Base-by-base conservation (phyloP, 192 early-diverging fungal genomes). In the Rhizophagus prolifer region DNA sequence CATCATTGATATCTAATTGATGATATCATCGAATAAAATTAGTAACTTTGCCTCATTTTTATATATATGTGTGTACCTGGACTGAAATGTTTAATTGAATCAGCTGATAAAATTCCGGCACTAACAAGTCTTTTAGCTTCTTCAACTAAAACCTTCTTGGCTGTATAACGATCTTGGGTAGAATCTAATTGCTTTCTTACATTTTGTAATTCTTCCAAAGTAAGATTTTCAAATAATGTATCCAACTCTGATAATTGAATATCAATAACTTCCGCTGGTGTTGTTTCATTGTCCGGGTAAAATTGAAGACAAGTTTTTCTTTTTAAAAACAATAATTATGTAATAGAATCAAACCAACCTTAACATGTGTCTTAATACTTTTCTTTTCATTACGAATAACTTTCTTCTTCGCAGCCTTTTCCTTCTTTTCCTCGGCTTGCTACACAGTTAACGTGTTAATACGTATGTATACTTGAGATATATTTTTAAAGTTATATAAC, bases 361-460 rank as follows among this genome's bases (percentile, higher is more conserved):
- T 86, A 31, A 87, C 74, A 3, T 90, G 65, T 19, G 85, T 85
- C 74, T 87, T 88, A 69, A 95, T 88, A 21, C 84, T 88, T 80
- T 94, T 95, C 68, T 88, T 88, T 74, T 93, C 90, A 79, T 92
- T 93, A n/a, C 90, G 85, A 75, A 92, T 82, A 58, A 61, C 59
- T 74, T 81, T 90, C 79, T 87, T 86, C 73, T 73, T 82, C 31
- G 74, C 80, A 64, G 88, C 88, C 41, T 87, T 87, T 58, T 83
- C 84, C 70, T 82, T 85, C 50, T 82, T 76, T 34, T 86, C 87
- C 71, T 87, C 91, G 8, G 41, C 46, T 76, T 76, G 64, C 75
- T 76, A 67, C n/a, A n/a, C 31, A 59, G 10, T 31, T 34, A 36
- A 31, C 8, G 36, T 12, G 10, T 44, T 12, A 59, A 59, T 16